Evolutionary conservation across 78 protist species (phyloP).

Genomic region (Dictyostelium capitatum): DNA sequence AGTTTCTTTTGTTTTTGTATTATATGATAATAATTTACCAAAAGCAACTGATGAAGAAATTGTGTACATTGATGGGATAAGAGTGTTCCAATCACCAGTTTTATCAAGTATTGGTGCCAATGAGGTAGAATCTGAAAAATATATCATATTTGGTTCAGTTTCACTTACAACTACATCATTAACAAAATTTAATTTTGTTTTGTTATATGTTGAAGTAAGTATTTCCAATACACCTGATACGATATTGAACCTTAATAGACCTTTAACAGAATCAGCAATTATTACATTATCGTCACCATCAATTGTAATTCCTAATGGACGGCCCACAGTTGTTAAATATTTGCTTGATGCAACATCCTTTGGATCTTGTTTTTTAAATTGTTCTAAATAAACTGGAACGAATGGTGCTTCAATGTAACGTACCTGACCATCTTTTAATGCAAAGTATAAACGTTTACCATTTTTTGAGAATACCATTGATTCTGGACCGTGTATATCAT

Average conservation of each 20-base stretch:
- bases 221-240: neutral
- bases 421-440: conserved; percentile 26
- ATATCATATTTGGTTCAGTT: conserved; percentile 36
- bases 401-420: conserved; percentile 37
- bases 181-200: conserved; percentile 17
- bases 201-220: neutral
- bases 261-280: conserved; percentile 65
- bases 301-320: conserved; percentile 56
- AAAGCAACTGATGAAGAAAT: neutral
- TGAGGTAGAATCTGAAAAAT: conserved; percentile 8
- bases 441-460: conserved; percentile 4
- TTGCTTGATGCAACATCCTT: neutral
- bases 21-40: conserved; percentile 45
- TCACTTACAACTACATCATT: conserved; percentile 31
- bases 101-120: conserved; percentile 41
- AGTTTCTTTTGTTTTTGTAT: conserved; percentile 35
- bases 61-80: neutral
- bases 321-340: neutral
- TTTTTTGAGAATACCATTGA: neutral
- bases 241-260: conserved; percentile 18
- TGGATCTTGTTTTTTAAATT: neutral
- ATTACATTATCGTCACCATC: conserved; percentile 55
- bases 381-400: neutral
- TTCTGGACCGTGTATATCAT: conserved; percentile 24
- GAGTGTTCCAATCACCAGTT: conserved; percentile 35